phyloP scores from a whole-genome alignment of 2,329 filamentous ascomycete species.

The Cryoendolithus antarcticus region DNA sequence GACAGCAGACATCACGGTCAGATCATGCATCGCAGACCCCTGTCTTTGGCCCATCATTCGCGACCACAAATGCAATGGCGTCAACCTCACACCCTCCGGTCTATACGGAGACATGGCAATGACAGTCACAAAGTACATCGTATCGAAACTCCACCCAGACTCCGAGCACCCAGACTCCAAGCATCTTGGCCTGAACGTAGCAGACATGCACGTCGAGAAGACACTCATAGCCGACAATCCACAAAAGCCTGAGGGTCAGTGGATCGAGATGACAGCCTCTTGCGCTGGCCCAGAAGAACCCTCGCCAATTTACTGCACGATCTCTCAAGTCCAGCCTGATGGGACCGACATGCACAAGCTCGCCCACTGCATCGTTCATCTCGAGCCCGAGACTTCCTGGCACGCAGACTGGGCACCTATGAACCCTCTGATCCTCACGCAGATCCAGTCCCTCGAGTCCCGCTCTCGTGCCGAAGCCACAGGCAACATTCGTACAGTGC shows the following conservation, averaged over 20 bases:
- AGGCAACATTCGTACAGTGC: conserved; percentile 10
- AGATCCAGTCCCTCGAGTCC: conserved; percentile 10
- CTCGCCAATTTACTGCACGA: conserved; percentile 9
- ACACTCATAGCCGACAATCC: conserved; percentile 14
- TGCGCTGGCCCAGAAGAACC: conserved; percentile 1
- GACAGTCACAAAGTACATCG: conserved; percentile 16
- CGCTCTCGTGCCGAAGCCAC: conserved; percentile 8
- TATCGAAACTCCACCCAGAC: conserved; percentile 6
- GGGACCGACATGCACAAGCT: conserved; percentile 14
- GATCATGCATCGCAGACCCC: conserved; percentile 13
- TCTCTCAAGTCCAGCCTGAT: conserved; percentile 13
- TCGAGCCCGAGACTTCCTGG: conserved; percentile 11
- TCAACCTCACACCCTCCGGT: conserved; percentile 19
- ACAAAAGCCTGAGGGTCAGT: conserved; percentile 10
- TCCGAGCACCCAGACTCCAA: conserved; percentile 8
- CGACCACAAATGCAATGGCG: conserved; percentile 23
- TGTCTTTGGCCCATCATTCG: conserved; percentile 14
- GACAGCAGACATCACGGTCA: conserved; percentile 11
- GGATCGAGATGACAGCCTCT: conserved; percentile 16
- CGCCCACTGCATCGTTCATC: conserved; percentile 14
- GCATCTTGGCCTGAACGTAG: conserved; percentile 14
- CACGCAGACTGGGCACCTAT: conserved; percentile 11
- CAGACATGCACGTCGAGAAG: conserved; percentile 16
- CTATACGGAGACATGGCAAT: conserved; percentile 25
- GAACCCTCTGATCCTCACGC: conserved; percentile 8